phyloP scores from a whole-genome alignment of 2,329 filamentous ascomycete species.

The Thielaviopsis populi region DNA sequence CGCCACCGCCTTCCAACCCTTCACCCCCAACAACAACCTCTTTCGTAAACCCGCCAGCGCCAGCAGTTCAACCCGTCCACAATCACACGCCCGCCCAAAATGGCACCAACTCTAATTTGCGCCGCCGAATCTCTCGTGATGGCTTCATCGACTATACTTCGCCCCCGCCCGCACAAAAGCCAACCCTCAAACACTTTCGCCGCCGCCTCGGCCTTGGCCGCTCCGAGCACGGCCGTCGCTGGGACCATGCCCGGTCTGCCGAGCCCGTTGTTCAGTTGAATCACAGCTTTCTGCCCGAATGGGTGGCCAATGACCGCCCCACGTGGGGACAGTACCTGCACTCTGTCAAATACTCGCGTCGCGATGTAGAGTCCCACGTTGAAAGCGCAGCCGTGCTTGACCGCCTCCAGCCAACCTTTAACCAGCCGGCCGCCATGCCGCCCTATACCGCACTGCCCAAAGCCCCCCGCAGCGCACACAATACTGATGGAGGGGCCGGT shows the following conservation, averaged over 20 bases:
- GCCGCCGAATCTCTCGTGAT: slow-evolving; percentile 33
- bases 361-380: slow-evolving; percentile 34
- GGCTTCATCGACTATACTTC: slow-evolving; percentile 30
- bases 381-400: slow-evolving; percentile 32
- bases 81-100: slow-evolving; percentile 28
- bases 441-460: slow-evolving; percentile 21
- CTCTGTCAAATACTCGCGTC: slow-evolving; percentile 25
- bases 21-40: slow-evolving; percentile 24
- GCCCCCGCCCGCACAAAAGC: slow-evolving; percentile 3
- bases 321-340: slow-evolving; percentile 40
- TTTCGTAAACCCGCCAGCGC: slow-evolving; percentile 28
- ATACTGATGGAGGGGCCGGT: not conserved
- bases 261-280: slow-evolving; percentile 37
- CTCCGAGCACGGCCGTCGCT: slow-evolving; percentile 36
- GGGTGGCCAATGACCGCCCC: slow-evolving; percentile 18
- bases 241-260: slow-evolving; percentile 44
- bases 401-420: slow-evolving; percentile 34
- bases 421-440: slow-evolving; percentile 24
- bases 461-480: slow-evolving; percentile 16
- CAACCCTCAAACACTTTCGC: slow-evolving; percentile 10
- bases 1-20: slow-evolving; percentile 22
- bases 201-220: slow-evolving; percentile 14
- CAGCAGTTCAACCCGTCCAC: slow-evolving; percentile 28
- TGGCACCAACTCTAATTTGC: slow-evolving; percentile 17
- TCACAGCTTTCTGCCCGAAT: slow-evolving; percentile 9